Conservation (phyloP, 1,284 basidiomycete genomes). For the Sutorius eximius region DNA sequence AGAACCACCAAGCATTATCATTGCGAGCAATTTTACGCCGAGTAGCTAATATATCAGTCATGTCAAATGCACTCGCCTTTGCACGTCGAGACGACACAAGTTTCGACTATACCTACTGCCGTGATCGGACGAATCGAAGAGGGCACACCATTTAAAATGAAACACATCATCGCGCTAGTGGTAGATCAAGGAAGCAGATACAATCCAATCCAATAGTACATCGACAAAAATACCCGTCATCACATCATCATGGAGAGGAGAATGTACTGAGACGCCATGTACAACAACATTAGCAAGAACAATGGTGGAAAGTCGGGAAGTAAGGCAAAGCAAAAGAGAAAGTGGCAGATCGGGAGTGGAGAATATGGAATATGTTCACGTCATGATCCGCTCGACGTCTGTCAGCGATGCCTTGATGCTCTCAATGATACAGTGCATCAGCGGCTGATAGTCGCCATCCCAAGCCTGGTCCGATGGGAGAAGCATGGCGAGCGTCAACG, state of each 20-base stretch:
- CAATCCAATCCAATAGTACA: not conserved
- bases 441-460: constrained; percentile 34
- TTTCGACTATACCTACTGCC: too few relatives aligned
- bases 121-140: not conserved
- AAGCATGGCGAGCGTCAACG: not conserved
- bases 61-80: too few relatives aligned
- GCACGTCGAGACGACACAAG: too few relatives aligned
- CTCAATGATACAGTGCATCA: constrained; percentile 34
- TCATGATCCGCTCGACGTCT: constrained; percentile 34
- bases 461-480: constrained; percentile 21
- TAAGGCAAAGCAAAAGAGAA: too few relatives aligned
- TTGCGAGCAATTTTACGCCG: too few relatives aligned
- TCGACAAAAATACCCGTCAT: not conserved
- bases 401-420: constrained; percentile 23
- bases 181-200: not conserved
- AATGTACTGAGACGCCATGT: not conserved
- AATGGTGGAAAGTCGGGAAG: too few relatives aligned
- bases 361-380: constrained; percentile 15
- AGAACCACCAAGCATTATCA: too few relatives aligned
- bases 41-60: too few relatives aligned
- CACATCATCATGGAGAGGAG: not conserved
- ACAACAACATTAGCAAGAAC: not conserved
- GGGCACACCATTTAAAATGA: not conserved
- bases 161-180: not conserved
- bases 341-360: not conserved